Evolutionary conservation across 257 asterid genomes (phyloP).

Genomic region (Fraxinus anomala): DNA sequence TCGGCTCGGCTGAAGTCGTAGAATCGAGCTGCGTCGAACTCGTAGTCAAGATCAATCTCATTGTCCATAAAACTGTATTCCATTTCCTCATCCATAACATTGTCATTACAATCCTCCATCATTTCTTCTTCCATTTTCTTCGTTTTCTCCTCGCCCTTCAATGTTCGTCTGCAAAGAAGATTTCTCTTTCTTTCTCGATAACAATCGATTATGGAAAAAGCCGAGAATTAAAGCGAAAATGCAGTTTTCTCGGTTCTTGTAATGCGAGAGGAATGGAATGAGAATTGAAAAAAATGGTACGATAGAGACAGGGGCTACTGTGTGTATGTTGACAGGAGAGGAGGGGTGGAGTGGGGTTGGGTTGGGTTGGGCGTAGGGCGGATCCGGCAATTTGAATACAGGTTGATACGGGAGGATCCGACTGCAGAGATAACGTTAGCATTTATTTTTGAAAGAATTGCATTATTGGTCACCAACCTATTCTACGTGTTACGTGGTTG

Average conservation of each 20-base stretch:
- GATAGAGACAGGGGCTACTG: slow-evolving; percentile 46
- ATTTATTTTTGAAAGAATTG: neutral
- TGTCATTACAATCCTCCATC: slow-evolving; percentile 44
- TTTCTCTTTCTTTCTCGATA: neutral
- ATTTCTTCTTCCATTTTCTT: slow-evolving; percentile 60
- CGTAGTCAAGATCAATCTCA: slow-evolving; percentile 90
- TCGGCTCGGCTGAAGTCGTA: slow-evolving; percentile 69
- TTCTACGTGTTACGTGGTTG: neutral
- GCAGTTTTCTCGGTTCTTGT: slow-evolving; percentile 23
- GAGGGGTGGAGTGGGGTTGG: slow-evolving; percentile 27
- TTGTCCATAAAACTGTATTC: slow-evolving; percentile 65
- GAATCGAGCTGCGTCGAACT: slow-evolving; percentile 83
- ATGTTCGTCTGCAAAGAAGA: slow-evolving; percentile 1
- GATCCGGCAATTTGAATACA: slow-evolving; percentile 59
- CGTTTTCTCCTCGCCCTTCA: slow-evolving; percentile 5
- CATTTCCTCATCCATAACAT: slow-evolving; percentile 35
- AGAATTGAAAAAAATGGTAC: slow-evolving; percentile 41
- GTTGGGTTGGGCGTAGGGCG: slow-evolving; percentile 30
- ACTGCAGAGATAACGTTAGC: neutral
- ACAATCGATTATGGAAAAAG: slow-evolving; percentile 18
- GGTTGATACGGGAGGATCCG: neutral
- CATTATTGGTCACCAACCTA: neutral
- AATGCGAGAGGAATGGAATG: slow-evolving; percentile 26
- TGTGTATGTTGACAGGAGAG: slow-evolving; percentile 28
- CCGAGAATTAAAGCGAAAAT: slow-evolving; percentile 13